Conservation (phyloP, 225 moss, liverwort and hornwort species). For the Marchantia paleacea region DNA sequence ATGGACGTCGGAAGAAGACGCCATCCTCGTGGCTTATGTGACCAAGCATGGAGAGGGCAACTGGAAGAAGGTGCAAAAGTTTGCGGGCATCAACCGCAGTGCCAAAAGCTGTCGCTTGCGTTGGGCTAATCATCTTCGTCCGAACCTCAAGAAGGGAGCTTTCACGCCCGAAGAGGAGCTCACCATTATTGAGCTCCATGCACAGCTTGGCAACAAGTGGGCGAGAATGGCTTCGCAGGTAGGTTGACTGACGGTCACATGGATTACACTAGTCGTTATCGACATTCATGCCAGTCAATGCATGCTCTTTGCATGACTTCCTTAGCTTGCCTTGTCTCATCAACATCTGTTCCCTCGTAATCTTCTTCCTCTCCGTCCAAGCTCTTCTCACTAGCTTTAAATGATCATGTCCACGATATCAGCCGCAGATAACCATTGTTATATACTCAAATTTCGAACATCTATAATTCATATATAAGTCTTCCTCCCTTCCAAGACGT, state of each 20-base stretch:
- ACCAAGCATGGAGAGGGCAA: slow-evolving; percentile 73
- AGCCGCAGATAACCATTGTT: no score
- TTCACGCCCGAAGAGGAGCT: slow-evolving; percentile 59
- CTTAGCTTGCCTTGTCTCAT: no score
- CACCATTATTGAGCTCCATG: slow-evolving; percentile 63
- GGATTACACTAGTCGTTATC: no score
- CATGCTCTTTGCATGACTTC: no score
- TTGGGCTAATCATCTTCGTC: slow-evolving; percentile 68
- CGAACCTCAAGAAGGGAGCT: slow-evolving; percentile 67
- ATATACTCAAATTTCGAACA: no score
- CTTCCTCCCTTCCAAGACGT: no score
- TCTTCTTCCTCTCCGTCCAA: no score
- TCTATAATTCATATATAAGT: no score
- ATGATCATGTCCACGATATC: no score
- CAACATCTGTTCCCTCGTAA: no score
- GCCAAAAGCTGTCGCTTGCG: slow-evolving; percentile 68
- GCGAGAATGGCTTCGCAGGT: slow-evolving; percentile 71
- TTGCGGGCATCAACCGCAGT: slow-evolving; percentile 60
- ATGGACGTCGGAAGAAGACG: slow-evolving; percentile 66
- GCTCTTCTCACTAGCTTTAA: no score
- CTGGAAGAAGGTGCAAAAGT: slow-evolving; percentile 74
- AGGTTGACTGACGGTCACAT: background rate
- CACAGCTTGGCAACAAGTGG: slow-evolving; percentile 71
- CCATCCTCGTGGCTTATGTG: slow-evolving; percentile 55
- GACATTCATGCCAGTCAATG: no score